Base-by-base conservation (phyloP, 352 stramenopile genomes). In the Aphanomyces astaci region DNA sequence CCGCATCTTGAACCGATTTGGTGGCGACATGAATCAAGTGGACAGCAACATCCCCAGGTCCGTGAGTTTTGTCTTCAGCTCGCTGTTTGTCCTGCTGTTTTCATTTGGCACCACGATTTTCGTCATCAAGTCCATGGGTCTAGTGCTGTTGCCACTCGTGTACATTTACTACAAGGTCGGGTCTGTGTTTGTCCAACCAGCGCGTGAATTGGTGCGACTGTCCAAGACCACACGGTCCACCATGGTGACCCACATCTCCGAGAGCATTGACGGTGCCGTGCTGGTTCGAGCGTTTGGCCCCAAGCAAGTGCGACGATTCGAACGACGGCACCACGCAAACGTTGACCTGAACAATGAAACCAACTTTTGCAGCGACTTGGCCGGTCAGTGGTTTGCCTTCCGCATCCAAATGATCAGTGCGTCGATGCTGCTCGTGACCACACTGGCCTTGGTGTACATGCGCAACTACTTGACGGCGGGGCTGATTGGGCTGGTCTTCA, bases 21-120 rank as follows among this genome's bases (percentile, higher is more conserved):
- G 79, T 32, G 90, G 88, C 17, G 92, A 98, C 75, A 96, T 98
- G 72, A 89, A 94, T 62, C 95, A 89, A 55, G 76, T 98, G 54
- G 94, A 98, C 82, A 78, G 95, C 5, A 82, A 95, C 24, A 56
- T 94, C 25, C 81, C 83, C 43, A 76, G 86, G 48, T 73, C 79
- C 19, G 76, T 77, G 64, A 79, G 70, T 24, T 73, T 70, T n/a
- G 82, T 83, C 33, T 67, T 97, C 17, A 78, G 78, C 15, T 86
- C 88, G 25, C 78, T 85, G 5, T 79, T 94, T 25, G 86, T 77
- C 13, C 93, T 86, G 4, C 72, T 88, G 0, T 95, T 88, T 66
- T 90, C 78, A 32, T 72, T 96, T 5, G 73, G 88, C 22, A 90
- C 88, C 2, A 78, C 7, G 2, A 72, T 87, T 25, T 79, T 79